These are phyloP conservation scores for Carex arenaria DNA, from an alignment of 202 grass and related monocot genomes.

Conservation along the genomic window DNA sequence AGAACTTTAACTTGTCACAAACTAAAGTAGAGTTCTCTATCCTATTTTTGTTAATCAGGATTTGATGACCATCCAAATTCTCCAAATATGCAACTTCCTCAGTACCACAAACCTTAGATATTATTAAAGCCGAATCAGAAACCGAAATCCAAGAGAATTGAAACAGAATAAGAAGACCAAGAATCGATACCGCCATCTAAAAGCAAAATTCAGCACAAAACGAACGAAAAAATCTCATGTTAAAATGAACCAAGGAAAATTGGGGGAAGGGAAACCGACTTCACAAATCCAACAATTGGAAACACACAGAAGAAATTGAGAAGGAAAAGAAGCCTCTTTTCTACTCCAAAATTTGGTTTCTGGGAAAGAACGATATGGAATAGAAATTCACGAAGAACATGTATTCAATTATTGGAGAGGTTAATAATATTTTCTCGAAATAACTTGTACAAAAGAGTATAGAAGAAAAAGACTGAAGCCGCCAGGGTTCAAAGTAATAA, in stretches of 20 bases:
- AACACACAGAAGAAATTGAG: background rate
- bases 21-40: constrained; percentile 46
- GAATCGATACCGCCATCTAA: constrained; percentile 18
- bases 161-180: constrained; percentile 28
- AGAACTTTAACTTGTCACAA: constrained; percentile 61
- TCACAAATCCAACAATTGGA: background rate
- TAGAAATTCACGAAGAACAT: background rate
- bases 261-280: background rate
- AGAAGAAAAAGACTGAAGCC: constrained; percentile 10
- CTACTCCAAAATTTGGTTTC: background rate
- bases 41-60: constrained; percentile 51
- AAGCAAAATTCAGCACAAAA: constrained; percentile 18
- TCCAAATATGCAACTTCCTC: constrained; percentile 47
- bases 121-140: constrained; percentile 15
- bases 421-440: background rate
- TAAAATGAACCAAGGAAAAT: constrained; percentile 15
- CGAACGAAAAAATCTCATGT: constrained; percentile 7
- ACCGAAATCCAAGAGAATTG: constrained; percentile 27
- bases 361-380: background rate
- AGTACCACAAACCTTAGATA: constrained; percentile 48
- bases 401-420: constrained; percentile 10
- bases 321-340: background rate
- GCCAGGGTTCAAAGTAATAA: background rate
- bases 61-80: constrained; percentile 28
- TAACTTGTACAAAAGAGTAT: background rate